Evolutionary conservation across 768 basidiomycete genomes (phyloP), one percentile per base, ranked within the genome.

Genomic region (Chalciporus chontae): DNA sequence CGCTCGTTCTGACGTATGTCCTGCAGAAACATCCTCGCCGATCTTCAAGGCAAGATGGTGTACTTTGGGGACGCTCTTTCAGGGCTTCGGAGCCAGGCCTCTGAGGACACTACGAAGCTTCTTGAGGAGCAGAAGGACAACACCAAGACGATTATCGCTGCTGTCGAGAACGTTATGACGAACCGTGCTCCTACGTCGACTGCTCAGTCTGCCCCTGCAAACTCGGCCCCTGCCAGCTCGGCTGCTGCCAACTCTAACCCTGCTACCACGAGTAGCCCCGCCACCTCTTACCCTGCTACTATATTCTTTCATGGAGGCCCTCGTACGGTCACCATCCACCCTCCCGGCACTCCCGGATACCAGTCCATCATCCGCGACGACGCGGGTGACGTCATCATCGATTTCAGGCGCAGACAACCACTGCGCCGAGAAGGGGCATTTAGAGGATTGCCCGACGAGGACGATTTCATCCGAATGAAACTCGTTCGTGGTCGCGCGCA

Each of bases 401-500:
- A 53, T 21, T 41, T 56, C 26, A 56, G 45, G 17, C 40, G 26
- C 27, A 5, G 40, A 23, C 58, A 47, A 6, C 52, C 62, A 3
- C 15, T 63, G 29, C 40, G 56, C 38, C 56, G 59, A 17, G 56
- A 59, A 34, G 61, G 62, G 7, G 59, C 61, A 3, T 63, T 63
- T 49, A 45, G 48, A 27, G 51, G 59, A 0, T 18, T 44, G 0
- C 26, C 53, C 2, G 53, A 54, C 14, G 51, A 53, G 0, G 18
- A 49, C 1, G 53, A 58, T 24, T 54, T 39, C 55, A 5, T 5
- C 7, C 21, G 23, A 19, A 43, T 54, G 43, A 24, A 43, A 3
- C 43, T 26, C 18, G 58, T 63, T 15, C 34, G 18, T 4, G 58
- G 60, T 3, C 61, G 58, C 38, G 61, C 50, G 3, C 1, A n/a